Conservation (phyloP, 129 eudicot species). For the Dittrichia graveolens region DNA sequence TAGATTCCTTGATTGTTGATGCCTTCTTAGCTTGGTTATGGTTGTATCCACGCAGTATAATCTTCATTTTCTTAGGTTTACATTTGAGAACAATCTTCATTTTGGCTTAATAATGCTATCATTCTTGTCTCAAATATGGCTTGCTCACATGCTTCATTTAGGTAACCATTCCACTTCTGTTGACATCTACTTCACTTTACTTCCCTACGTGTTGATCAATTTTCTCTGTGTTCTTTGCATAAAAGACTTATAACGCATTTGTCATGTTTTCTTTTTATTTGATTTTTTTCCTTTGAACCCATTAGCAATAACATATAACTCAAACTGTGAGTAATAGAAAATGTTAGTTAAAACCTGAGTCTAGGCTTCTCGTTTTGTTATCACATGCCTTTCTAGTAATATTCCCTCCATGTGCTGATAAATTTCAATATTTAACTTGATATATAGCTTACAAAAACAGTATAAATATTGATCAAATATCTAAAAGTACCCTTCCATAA, state of each 20-base stretch:
- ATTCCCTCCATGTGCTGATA: too few relatives aligned
- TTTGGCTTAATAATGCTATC: neutral
- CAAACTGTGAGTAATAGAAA: neutral
- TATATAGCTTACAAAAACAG: neutral
- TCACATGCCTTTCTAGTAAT: too few relatives aligned
- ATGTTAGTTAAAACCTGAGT: too few relatives aligned
- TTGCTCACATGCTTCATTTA: neutral
- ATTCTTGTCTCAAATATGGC: constrained; percentile 6
- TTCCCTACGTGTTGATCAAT: too few relatives aligned
- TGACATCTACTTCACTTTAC: neutral
- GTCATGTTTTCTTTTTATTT: neutral
- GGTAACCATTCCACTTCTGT: neutral
- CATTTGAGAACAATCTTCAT: too few relatives aligned
- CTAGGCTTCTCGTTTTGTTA: too few relatives aligned
- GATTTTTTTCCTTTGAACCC: neutral
- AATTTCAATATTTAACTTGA: too few relatives aligned
- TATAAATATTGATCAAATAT: neutral
- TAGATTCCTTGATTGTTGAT: neutral
- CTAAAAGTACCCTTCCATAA: neutral
- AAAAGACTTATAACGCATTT: neutral
- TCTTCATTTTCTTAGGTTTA: too few relatives aligned
- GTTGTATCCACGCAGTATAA: neutral
- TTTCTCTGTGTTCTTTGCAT: neutral
- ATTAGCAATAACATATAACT: neutral
- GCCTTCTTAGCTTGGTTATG: constrained; percentile 3